phyloP scores from a whole-genome alignment of 2,329 filamentous ascomycete genomes.

The Fusarium algeriense region DNA sequence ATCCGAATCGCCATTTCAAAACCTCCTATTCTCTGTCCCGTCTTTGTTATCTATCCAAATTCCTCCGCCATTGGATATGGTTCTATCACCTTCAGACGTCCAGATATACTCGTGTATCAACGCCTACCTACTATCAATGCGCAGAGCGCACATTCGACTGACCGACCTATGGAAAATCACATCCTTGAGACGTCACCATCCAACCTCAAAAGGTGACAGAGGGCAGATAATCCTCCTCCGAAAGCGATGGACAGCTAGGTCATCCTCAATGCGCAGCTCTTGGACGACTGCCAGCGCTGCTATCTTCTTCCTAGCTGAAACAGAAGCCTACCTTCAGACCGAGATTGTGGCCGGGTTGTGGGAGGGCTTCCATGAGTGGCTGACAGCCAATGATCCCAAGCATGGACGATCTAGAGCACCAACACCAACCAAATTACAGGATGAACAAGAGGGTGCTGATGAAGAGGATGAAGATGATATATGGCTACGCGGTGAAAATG shows the following conservation, averaged over 20 bases:
- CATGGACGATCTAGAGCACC: conserved; percentile 40
- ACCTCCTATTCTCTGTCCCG: conserved; percentile 83
- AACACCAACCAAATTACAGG: conserved; percentile 38
- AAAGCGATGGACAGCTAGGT: conserved; percentile 72
- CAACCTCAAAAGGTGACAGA: conserved; percentile 73
- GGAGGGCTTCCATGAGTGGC: conserved; percentile 82
- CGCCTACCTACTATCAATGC: conserved; percentile 86
- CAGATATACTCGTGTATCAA: conserved; percentile 87
- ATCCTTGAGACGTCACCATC: conserved; percentile 80
- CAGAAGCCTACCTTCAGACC: conserved; percentile 88
- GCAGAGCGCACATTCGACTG: conserved; percentile 85
- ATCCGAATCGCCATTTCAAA: conserved; percentile 74
- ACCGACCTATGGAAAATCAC: conserved; percentile 90
- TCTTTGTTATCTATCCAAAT: conserved; percentile 77
- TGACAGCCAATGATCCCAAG: conserved; percentile 62
- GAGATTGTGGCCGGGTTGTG: conserved; percentile 87
- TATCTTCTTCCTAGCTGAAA: conserved; percentile 89
- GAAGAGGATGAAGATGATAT: conserved; percentile 47
- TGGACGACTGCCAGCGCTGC: conserved; percentile 93
- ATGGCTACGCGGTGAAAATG: conserved; percentile 44
- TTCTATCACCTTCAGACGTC: conserved; percentile 81
- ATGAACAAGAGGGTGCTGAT: conserved; percentile 16
- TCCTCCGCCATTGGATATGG: conserved; percentile 85
- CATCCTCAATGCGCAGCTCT: conserved; percentile 78
- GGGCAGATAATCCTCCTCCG: conserved; percentile 72